Conservation (phyloP, 768 basidiomycete species). For the Xerocomellus chrysenteron region DNA sequence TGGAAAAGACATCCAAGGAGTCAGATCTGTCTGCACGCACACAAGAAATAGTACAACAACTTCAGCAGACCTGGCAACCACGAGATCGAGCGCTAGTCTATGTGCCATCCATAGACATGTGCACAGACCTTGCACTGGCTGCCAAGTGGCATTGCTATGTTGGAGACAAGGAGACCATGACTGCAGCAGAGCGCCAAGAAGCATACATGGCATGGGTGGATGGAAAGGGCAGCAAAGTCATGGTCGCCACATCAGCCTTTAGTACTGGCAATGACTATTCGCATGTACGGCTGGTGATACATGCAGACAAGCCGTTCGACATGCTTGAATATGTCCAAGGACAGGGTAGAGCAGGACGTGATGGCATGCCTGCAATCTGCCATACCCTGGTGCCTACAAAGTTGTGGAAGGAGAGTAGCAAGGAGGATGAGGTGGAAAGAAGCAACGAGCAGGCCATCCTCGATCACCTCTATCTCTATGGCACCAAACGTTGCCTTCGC, state of each 20-base stretch:
- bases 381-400: not conserved
- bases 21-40: not conserved
- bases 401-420: not conserved
- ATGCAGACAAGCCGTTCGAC: constrained; percentile 19
- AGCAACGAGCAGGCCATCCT: not conserved
- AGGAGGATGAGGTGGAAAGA: not conserved
- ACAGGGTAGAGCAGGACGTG: constrained; percentile 18
- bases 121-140: not conserved
- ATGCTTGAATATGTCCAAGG: constrained; percentile 24
- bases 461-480: not conserved
- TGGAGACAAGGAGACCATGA: not conserved
- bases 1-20: constrained; percentile 5
- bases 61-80: fast-evolving
- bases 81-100: constrained; percentile 9
- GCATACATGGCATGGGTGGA: constrained; percentile 11
- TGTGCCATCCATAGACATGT: not conserved
- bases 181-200: fast-evolving
- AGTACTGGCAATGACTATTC: constrained; percentile 29
- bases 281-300: constrained; percentile 16
- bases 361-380: not conserved
- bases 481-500: not conserved
- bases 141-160: constrained; percentile 14
- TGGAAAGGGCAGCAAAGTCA: not conserved
- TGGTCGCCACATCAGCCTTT: constrained; percentile 28
- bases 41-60: not conserved